Percentiles rank a stretch among this genome's conserved stretches.
Conservation (phyloP, 129 eudicot genomes). For the Flaveria ramosissima region DNA sequence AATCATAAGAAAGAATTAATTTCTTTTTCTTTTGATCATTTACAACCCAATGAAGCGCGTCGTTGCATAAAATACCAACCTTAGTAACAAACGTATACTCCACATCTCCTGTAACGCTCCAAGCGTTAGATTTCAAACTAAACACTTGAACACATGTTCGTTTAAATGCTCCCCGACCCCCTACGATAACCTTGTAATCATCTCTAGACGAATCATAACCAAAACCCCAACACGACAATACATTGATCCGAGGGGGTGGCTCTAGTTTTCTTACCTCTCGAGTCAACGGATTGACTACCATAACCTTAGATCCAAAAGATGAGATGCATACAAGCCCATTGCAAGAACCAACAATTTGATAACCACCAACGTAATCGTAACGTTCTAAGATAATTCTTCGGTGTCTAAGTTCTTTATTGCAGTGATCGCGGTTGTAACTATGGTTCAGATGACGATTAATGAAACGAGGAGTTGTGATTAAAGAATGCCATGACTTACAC, state of each 20-base stretch:
- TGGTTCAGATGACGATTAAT: not conserved
- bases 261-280: not conserved
- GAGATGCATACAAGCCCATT: not conserved
- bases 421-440: not conserved
- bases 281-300: not conserved
- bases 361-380: not conserved
- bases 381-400: not conserved
- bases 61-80: not conserved
- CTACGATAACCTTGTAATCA: not conserved
- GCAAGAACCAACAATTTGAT: conserved; percentile 4
- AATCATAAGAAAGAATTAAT: not conserved
- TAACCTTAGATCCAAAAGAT: not conserved
- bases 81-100: not conserved
- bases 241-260: not conserved
- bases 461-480: not conserved
- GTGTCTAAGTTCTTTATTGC: not conserved
- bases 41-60: not conserved
- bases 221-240: not conserved
- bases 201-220: not conserved
- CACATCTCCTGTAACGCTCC: not conserved
- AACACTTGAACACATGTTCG: not conserved
- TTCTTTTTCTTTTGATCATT: not conserved
- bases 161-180: not conserved
- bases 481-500: not conserved
- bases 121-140: conserved; percentile 5